Evolutionary conservation across 2,329 filamentous ascomycete genomes (phyloP), one percentile per base, ranked within the genome.

Genomic region (Nemania diffusa): DNA sequence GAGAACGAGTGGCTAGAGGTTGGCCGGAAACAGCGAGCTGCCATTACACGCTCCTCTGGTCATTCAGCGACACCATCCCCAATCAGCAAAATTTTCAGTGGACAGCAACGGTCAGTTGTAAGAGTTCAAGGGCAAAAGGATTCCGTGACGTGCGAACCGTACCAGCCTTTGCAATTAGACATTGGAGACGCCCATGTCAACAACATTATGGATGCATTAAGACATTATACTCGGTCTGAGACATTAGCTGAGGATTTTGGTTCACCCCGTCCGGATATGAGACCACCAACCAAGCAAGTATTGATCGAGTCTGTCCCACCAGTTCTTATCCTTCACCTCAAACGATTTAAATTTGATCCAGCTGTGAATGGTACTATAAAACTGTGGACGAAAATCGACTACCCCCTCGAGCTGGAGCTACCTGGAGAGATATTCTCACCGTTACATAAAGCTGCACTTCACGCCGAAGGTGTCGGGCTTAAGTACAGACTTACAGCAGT

Each of bases 331-430:
- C 86, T 99, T 8, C 96, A 99, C 77, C 85, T 99, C 48, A 99
- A 99, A 82, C 93, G 96, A 51, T 99, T 99, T 84, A 93, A 97
- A 75, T 98, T 97, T 74, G 94, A 98, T 75, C 92, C 90, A 68
- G 88, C 91, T 65, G 92, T 91, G 6, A 84, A 83, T 51, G 94
- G 94, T 26, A 97, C 94, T 0, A 91, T 97, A 75, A 99, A 99
- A 84, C 97, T 98, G 71, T 97, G 95, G 93, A 99, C 98, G 84
- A 97, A 95, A 82, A 86, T 99, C 65, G 95, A 94, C 22, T 99
- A 99, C 76, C 96, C 96, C 0, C 84, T 99, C 29, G 94, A 98
- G 75, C 85, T 99, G 57, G 95, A 98, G 78, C 93, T 99, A 69
- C 96, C 96, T 0, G 91, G 91, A 64, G 95, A 98, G 77, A 91